Conservation (phyloP, 2,329 filamentous ascomycete species). For the Ophiostoma sp. region DNA sequence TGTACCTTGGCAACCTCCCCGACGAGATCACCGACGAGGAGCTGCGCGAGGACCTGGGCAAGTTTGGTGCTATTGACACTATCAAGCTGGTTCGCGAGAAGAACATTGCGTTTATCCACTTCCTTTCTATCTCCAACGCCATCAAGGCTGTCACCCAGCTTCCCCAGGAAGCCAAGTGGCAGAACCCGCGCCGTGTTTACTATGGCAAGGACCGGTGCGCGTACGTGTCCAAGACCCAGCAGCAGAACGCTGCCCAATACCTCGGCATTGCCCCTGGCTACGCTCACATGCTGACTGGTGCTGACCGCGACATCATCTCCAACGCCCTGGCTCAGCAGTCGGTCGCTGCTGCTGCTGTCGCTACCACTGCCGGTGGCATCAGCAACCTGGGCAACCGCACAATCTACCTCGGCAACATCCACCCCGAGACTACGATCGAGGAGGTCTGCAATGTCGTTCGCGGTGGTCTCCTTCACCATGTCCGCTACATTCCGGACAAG, state of each 20-base stretch:
- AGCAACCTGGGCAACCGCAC: conserved; percentile 97
- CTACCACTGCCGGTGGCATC: conserved; percentile 91
- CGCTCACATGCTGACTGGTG: conserved; percentile 90
- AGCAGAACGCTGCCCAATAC: conserved; percentile 98
- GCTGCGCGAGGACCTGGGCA: conserved; percentile 87
- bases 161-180: conserved; percentile 95
- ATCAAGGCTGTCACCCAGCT: conserved; percentile 97
- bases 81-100: conserved; percentile 98
- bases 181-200: conserved; percentile 89
- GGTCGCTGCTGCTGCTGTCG: conserved; percentile 91
- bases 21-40: conserved; percentile 90
- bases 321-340: conserved; percentile 96
- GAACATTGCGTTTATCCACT: conserved; percentile 95
- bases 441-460: conserved; percentile 99
- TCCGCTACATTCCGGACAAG: conserved; percentile 98
- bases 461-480: conserved; percentile 91
- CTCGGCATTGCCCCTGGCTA: conserved; percentile 95
- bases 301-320: conserved; percentile 93
- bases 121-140: conserved; percentile 92
- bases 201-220: conserved; percentile 98
- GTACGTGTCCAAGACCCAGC: conserved; percentile 98
- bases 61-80: conserved; percentile 94
- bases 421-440: conserved; percentile 97
- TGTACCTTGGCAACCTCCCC: conserved; percentile 88
- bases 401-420: conserved; percentile 97